Conservation (phyloP, 805 yeast species). For the Pichia kluyveri region DNA sequence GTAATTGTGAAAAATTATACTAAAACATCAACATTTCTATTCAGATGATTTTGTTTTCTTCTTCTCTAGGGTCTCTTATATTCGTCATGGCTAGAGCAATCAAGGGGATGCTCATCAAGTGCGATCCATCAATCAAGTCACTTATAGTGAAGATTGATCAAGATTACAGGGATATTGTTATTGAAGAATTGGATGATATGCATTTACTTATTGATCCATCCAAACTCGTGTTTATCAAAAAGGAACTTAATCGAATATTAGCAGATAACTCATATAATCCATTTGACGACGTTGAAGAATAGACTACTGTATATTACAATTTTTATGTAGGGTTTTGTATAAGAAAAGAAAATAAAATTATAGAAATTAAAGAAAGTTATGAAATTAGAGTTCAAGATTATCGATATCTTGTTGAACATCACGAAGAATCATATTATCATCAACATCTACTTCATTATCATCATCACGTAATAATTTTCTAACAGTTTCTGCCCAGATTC, state of each 20-base stretch:
- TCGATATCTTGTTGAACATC: not conserved
- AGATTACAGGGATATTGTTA: constrained; percentile 56
- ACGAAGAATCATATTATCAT: constrained; percentile 11
- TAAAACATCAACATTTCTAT: not conserved
- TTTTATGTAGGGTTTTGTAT: not conserved
- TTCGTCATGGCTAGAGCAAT: constrained; percentile 42
- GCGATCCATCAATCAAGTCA: constrained; percentile 88
- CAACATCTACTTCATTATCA: not conserved
- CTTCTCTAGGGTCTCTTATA: not conserved
- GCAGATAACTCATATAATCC: constrained; percentile 84
- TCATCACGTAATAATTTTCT: not conserved
- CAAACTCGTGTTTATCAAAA: constrained; percentile 67
- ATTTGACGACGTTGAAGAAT: constrained; percentile 54
- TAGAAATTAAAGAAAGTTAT: no score
- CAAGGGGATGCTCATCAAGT: constrained; percentile 44
- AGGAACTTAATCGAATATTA: constrained; percentile 64
- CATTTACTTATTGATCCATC: constrained; percentile 76
- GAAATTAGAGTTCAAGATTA: not conserved
- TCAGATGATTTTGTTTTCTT: not conserved
- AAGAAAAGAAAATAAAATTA: not conserved
- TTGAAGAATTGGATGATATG: constrained; percentile 85
- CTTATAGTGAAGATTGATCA: constrained; percentile 77
- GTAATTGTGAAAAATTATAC: no score
- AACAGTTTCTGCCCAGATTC: not conserved
- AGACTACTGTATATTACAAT: not conserved